Percentiles rank a stretch among this genome's conserved stretches.
Conservation (phyloP, 192 early-diverging fungal species). For the Entrophospora sp. region DNA sequence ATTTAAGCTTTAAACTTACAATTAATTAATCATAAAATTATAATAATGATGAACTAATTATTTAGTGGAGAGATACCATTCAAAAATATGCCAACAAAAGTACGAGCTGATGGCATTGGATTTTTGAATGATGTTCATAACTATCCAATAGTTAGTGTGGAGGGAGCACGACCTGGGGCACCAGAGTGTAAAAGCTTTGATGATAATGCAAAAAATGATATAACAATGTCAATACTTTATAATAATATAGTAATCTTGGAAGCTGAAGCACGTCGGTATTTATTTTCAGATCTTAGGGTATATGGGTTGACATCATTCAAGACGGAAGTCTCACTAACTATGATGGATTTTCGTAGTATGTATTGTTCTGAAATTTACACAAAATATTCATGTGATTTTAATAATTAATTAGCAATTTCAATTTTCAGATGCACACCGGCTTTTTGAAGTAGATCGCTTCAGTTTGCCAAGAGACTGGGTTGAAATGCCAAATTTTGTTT, state of each 20-base stretch:
- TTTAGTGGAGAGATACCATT: background rate
- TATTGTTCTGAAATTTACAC: background rate
- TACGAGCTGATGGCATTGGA: background rate
- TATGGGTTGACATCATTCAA: background rate
- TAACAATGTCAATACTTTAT: background rate
- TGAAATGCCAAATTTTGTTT: constrained; percentile 8
- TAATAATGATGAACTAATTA: background rate
- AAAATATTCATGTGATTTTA: background rate
- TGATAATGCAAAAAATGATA: background rate
- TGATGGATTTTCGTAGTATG: constrained; percentile 18
- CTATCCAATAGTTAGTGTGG: background rate
- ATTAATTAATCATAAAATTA: background rate
- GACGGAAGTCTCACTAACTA: background rate
- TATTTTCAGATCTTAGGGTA: background rate
- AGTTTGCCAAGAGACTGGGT: constrained; percentile 2
- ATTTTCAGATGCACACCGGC: background rate
- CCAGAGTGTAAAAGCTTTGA: background rate
- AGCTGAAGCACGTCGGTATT: background rate
- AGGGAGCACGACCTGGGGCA: background rate
- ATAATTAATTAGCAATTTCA: background rate
- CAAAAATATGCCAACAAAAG: background rate
- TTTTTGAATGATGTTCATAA: background rate
- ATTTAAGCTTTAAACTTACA: background rate
- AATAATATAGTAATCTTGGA: background rate
- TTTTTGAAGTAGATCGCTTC: background rate